A percentile compares a stretch with the other conserved stretches of the same genome.
phyloP scores from a whole-genome alignment of 768 basidiomycete species.

The Mycena galopus region DNA sequence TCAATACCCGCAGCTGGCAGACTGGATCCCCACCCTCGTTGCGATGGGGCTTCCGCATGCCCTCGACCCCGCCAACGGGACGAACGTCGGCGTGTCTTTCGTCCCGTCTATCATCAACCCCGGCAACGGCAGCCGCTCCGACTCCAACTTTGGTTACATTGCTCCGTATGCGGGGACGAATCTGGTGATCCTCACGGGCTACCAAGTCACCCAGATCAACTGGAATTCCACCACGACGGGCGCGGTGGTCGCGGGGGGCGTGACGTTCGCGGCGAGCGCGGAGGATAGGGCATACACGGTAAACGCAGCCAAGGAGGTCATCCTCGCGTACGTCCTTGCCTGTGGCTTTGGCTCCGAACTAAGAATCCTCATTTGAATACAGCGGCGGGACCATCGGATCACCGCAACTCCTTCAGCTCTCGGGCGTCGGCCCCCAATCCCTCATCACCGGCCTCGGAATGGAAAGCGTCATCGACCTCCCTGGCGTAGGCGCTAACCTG shows the following conservation, averaged over 20 bases:
- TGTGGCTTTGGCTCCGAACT: neutral
- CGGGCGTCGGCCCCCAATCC: slow-evolving; percentile 31
- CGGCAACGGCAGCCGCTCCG: slow-evolving; percentile 33
- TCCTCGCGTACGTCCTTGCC: slow-evolving; percentile 25
- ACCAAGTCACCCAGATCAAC: slow-evolving; percentile 33
- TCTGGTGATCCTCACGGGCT: slow-evolving; percentile 35
- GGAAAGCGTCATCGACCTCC: slow-evolving; percentile 30
- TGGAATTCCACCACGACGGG: slow-evolving; percentile 33
- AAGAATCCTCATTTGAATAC: neutral
- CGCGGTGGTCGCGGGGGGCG: slow-evolving; percentile 31
- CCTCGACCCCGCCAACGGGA: slow-evolving; percentile 34
- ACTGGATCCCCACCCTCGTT: slow-evolving; percentile 35
- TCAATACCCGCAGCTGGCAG: slow-evolving; percentile 31
- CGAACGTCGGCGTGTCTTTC: slow-evolving; percentile 33
- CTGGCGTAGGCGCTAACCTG: slow-evolving; percentile 34
- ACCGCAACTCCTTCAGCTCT: slow-evolving; percentile 34
- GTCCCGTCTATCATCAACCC: slow-evolving; percentile 37
- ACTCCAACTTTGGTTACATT: slow-evolving; percentile 38
- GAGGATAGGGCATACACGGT: slow-evolving; percentile 26
- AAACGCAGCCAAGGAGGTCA: slow-evolving; percentile 37
- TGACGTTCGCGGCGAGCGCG: slow-evolving; percentile 32
- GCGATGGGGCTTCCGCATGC: slow-evolving; percentile 31
- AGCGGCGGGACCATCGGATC: slow-evolving; percentile 35
- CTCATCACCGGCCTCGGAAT: slow-evolving; percentile 32
- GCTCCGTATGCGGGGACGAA: slow-evolving; percentile 32